Conservation (phyloP, 352 stramenopile genomes). For the Achlya hypogyna region DNA sequence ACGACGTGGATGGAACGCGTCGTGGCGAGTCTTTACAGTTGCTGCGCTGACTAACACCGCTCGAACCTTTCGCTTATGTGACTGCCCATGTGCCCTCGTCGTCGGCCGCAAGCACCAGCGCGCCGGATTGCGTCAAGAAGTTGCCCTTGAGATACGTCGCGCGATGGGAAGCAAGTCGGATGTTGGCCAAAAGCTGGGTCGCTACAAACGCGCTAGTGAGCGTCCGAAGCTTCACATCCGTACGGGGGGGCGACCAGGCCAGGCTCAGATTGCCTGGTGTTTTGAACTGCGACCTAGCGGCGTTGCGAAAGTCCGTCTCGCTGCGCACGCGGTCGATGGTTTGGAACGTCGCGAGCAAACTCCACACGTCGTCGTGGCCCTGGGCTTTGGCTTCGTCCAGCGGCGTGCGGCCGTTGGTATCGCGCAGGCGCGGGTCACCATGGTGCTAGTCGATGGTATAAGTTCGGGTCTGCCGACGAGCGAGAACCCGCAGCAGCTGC, state of each 20-base stretch:
- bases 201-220: too few relatives aligned
- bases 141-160: constrained; percentile 8
- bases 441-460: constrained; percentile 4
- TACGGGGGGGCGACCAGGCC: constrained; percentile 12
- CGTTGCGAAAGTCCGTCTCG: background rate
- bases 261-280: constrained; percentile 2
- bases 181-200: background rate
- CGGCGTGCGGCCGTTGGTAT: constrained; percentile 36
- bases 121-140: background rate
- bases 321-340: background rate
- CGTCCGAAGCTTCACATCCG: too few relatives aligned
- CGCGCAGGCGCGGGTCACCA: constrained; percentile 9
- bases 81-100: background rate
- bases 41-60: background rate
- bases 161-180: constrained; percentile 4
- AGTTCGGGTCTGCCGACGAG: too few relatives aligned
- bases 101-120: background rate
- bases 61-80: background rate
- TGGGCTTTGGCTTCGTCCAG: constrained; percentile 34
- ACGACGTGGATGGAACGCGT: constrained; percentile 17
- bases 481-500: constrained; percentile 31
- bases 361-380: constrained; percentile 25
- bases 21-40: constrained; percentile 9
- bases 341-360: constrained; percentile 5
- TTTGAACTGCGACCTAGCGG: background rate